Evolutionary conservation across 148 eudicot species (phyloP), one percentile per base, ranked within the genome.

Genomic region (Persicaria maculosa): DNA sequence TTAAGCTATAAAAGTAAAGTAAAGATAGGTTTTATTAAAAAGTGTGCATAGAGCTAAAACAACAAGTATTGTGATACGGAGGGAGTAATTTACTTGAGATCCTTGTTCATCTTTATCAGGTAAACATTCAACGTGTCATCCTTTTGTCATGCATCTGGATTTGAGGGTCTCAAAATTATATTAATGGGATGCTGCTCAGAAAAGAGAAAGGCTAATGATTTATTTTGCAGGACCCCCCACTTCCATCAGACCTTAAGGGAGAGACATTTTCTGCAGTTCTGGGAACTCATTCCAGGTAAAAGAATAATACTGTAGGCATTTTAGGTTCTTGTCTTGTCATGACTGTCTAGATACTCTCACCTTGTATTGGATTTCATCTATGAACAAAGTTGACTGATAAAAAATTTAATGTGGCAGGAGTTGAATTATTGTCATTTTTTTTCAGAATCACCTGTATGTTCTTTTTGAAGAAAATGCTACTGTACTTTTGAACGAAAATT

Each of bases 261-360:
- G 82, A 90, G 47, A 79, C 75, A 50, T 96, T 89, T 76, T 78
- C 82, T 89, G 92, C 94, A 74, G 78, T 96, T 84, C 84, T 96
- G 76, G 99, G 99, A 77, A 92, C 99, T 78, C 87, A 90, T 76
- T 78, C 78, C 81, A 96, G 99, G 99, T 89, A 83, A n/a, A 47
- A 61, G 5, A 57, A 12, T 53, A 15, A 53, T 53, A 15, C 5
- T 7, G 20, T 57, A 57, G 0, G 8, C 8, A 57, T 59, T 22
- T 19, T 22, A 17, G 62, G 31, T 7, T 58, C 64, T 20, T 58
- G 50, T 69, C 47, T 69, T 15, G 17, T 44, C 46, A 43, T 20
- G 15, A 16, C 0, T 7, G 72, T 1, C 16, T 6, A 43, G 31
- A 2, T 43, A 40, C n/a, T 17, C 40, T 44, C 10, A n/a, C 47